Evolutionary conservation across 805 yeast genomes (phyloP).

Genomic region (Yueomyces sinensis): DNA sequence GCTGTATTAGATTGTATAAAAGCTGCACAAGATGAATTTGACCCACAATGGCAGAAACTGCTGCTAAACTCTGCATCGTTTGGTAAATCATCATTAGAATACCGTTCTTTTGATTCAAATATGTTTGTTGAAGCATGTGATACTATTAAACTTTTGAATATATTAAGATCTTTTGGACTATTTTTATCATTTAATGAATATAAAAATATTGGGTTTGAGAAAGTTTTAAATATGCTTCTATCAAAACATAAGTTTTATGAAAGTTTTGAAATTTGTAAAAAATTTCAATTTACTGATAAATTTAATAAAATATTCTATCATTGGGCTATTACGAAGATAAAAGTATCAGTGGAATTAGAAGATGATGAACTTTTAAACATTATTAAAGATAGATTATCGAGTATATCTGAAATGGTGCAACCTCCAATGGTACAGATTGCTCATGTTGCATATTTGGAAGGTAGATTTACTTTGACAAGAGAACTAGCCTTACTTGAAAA

Average conservation of each 20-base stretch:
- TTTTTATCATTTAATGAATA: slow-evolving; percentile 51
- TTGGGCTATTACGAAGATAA: slow-evolving; percentile 73
- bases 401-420: slow-evolving; percentile 20
- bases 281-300: slow-evolving; percentile 18
- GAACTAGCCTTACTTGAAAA: slow-evolving; percentile 55
- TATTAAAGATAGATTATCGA: slow-evolving; percentile 23
- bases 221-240: slow-evolving; percentile 43
- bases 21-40: slow-evolving; percentile 71
- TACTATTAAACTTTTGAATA: slow-evolving; percentile 53
- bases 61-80: slow-evolving; percentile 70
- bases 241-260: slow-evolving; percentile 46
- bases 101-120: slow-evolving; percentile 42
- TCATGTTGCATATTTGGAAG: slow-evolving; percentile 36
- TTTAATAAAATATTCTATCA: slow-evolving; percentile 38
- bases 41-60: slow-evolving; percentile 65
- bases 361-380: slow-evolving; percentile 46
- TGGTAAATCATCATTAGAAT: slow-evolving; percentile 52
- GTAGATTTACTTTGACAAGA: slow-evolving; percentile 57
- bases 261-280: slow-evolving; percentile 47
- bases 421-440: slow-evolving; percentile 24
- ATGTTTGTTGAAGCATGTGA: slow-evolving; percentile 51
- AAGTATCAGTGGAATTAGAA: slow-evolving; percentile 33
- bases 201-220: slow-evolving; percentile 37
- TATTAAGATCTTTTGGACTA: slow-evolving; percentile 52
- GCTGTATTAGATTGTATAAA: slow-evolving; percentile 64